Percentiles rank a stretch among this genome's conserved stretches.
Evolutionary conservation across 495 filamentous ascomycete species (phyloP).

Genomic region (Saxophila tyrrhenica): DNA sequence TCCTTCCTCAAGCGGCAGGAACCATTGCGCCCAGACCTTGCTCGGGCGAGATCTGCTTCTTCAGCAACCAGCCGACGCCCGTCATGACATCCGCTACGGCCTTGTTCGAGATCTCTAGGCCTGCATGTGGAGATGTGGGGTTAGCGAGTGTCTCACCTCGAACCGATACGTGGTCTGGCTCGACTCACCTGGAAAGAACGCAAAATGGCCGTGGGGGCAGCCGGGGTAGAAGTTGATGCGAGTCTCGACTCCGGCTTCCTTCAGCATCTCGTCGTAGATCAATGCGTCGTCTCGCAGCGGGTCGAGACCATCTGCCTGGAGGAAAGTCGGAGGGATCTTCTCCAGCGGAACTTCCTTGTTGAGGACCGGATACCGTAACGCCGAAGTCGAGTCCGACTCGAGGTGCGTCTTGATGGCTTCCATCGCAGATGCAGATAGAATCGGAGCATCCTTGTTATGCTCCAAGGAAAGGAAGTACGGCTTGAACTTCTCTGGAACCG

Average conservation of each 20-base stretch:
- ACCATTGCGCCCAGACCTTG: conserved; percentile 1
- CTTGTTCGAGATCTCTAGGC: conserved; percentile 1
- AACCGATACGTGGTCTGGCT: too few species aligned
- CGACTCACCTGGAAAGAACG: conserved; percentile 14
- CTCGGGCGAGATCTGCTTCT: conserved; percentile 4
- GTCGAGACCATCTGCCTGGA: conserved; percentile 26
- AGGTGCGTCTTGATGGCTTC: conserved; percentile 3
- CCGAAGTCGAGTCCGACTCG: conserved; percentile 6
- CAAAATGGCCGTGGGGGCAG: conserved; percentile 29
- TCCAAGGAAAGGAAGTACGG: conserved; percentile 10
- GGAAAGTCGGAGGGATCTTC: conserved; percentile 9
- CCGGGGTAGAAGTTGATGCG: conserved; percentile 14
- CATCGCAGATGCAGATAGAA: conserved; percentile 3
- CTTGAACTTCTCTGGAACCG: conserved; percentile 19
- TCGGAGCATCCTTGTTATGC: conserved; percentile 11
- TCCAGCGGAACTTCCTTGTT: conserved; percentile 2
- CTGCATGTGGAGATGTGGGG: not conserved
- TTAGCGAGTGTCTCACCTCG: too few species aligned
- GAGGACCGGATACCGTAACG: conserved; percentile 8
- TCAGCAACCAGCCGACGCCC: conserved; percentile 17
- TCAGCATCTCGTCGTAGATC: conserved; percentile 29
- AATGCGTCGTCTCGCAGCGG: conserved; percentile 33
- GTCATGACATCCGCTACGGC: conserved; percentile 13
- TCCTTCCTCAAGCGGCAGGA: not conserved
- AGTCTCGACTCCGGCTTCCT: conserved; percentile 15